Evolutionary conservation across 768 basidiomycete genomes (phyloP), one percentile per base, ranked within the genome.

Genomic region (Russula earlei): DNA sequence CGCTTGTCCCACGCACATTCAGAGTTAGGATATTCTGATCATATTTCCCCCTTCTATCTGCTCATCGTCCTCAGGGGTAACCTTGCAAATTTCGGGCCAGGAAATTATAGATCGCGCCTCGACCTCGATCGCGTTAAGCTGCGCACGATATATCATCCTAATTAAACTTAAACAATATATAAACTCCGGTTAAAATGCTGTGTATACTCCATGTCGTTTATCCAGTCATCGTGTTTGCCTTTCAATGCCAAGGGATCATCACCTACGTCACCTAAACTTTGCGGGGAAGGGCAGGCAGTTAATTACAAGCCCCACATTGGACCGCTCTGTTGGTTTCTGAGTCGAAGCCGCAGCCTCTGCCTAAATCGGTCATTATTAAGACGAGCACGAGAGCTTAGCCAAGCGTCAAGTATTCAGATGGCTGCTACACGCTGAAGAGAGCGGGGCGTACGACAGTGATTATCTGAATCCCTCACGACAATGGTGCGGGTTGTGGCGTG

Each of bases 301-400:
- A 53, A 11, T 49, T 52, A 69, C 58, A 27, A 69, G 62, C 20
- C 56, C 57, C 3, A 65, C 37, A 19, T 61, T 45, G 8, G 53
- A 38, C 33, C 58, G 53, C 34, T 55, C 54, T 34, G 59, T 59
- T 5, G 48, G 42, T 63, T 55, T 41, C 65, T 37, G 52, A 71
- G 70, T 40, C 72, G 68, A 46, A 75, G 69, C 44, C 71, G 71
- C 55, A 83, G 66, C 40, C 78, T 71, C 60, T 72, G 77, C 49
- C 79, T 73, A 66, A 84, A 83, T 58, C 78, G 72, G 40, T 72
- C 72, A 58, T 83, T 83, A 40, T 69, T 68, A 65, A 81, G 84
- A 59, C 83, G 82, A 17, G 74, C 76, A 38, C 68, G 69, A 36
- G 65, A 60, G 44, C 72, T 79, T 80, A 60, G n/a, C 19, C n/a